Evolutionary conservation across 2,329 filamentous ascomycete genomes (phyloP).

Genomic region (Thielaviopsis musarum): DNA sequence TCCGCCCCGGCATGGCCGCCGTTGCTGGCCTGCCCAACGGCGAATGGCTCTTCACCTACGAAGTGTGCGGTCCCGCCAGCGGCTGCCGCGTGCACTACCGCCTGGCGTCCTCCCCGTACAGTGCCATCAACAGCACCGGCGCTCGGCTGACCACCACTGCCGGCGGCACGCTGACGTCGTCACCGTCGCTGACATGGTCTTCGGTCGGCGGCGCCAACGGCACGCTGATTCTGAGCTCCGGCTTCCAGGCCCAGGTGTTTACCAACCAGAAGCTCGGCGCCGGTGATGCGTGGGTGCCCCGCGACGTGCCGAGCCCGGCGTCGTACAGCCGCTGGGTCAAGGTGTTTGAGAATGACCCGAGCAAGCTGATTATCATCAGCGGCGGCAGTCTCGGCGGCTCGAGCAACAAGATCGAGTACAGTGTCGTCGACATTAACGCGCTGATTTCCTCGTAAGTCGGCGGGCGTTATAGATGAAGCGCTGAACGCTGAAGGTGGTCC

Average conservation of each 20-base stretch:
- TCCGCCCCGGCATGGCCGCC: slow-evolving; percentile 52
- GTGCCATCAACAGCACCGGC: slow-evolving; percentile 20
- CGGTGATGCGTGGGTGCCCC: slow-evolving; percentile 22
- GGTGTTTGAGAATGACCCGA: slow-evolving; percentile 20
- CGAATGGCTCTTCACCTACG: slow-evolving; percentile 47
- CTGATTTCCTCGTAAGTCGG: slow-evolving; percentile 9
- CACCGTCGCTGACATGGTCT: slow-evolving; percentile 29
- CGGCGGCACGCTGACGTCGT: slow-evolving; percentile 18
- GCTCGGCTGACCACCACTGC: slow-evolving; percentile 19
- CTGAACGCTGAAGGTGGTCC: too few relatives aligned
- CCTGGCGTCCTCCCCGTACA: slow-evolving; percentile 22
- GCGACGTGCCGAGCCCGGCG: slow-evolving; percentile 20
- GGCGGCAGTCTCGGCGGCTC: slow-evolving; percentile 29
- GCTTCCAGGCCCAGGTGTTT: slow-evolving; percentile 22
- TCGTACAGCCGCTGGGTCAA: slow-evolving; percentile 24
- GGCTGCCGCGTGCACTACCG: slow-evolving; percentile 30
- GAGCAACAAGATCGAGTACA: slow-evolving; percentile 26
- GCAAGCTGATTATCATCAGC: slow-evolving; percentile 26
- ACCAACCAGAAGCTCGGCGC: slow-evolving; percentile 26
- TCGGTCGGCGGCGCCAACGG: slow-evolving; percentile 27
- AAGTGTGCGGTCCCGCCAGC: slow-evolving; percentile 34
- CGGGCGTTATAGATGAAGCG: too few relatives aligned
- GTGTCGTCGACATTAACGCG: slow-evolving; percentile 17
- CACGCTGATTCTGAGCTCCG: slow-evolving; percentile 27
- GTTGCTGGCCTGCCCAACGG: slow-evolving; percentile 40